Percentiles rank a stretch among this genome's conserved stretches.
Evolutionary conservation across 768 basidiomycete genomes (phyloP).

Genomic region (Neoboletus brunneissimus): DNA sequence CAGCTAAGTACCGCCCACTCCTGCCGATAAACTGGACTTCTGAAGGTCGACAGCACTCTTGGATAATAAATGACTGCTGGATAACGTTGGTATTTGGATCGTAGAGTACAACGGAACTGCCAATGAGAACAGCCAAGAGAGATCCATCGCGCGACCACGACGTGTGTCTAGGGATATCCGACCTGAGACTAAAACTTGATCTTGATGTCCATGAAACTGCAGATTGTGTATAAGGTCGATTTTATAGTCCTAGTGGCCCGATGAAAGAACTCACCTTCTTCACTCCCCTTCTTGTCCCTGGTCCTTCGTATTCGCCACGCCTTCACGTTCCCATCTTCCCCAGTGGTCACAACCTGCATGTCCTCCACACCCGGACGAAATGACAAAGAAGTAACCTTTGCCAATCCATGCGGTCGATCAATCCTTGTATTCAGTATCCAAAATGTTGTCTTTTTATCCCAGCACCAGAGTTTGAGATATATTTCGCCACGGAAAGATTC

Average conservation of each 20-base stretch:
- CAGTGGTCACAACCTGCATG: slow-evolving; percentile 65
- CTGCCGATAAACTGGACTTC: slow-evolving; percentile 65
- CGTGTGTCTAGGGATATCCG: slow-evolving; percentile 59
- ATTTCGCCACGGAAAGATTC: slow-evolving; percentile 63
- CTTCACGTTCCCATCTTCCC: slow-evolving; percentile 73
- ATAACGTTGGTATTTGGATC: slow-evolving; percentile 62
- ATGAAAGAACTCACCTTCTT: slow-evolving; percentile 47
- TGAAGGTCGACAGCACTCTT: slow-evolving; percentile 46
- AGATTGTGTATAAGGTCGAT: not conserved
- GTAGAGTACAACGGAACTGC: slow-evolving; percentile 68
- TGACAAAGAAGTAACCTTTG: slow-evolving; percentile 56
- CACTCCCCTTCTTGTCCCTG: slow-evolving; percentile 43
- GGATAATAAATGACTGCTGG: slow-evolving; percentile 55
- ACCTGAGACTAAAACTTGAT: slow-evolving; percentile 67
- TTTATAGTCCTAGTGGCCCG: not conserved
- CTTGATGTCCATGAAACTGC: slow-evolving; percentile 72
- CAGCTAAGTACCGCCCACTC: slow-evolving; percentile 67
- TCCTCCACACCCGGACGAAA: slow-evolving; percentile 57
- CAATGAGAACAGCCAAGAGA: slow-evolving; percentile 72
- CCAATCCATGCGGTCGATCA: slow-evolving; percentile 78
- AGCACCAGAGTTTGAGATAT: slow-evolving; percentile 89
- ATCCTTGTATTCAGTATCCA: slow-evolving; percentile 87
- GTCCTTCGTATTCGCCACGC: slow-evolving; percentile 66
- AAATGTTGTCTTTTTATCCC: slow-evolving; percentile 59
- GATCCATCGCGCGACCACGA: slow-evolving; percentile 88